Evolutionary conservation across 257 asterid species (phyloP), one percentile per base, ranked within the genome.

Genomic region (Plectranthus barbatus): DNA sequence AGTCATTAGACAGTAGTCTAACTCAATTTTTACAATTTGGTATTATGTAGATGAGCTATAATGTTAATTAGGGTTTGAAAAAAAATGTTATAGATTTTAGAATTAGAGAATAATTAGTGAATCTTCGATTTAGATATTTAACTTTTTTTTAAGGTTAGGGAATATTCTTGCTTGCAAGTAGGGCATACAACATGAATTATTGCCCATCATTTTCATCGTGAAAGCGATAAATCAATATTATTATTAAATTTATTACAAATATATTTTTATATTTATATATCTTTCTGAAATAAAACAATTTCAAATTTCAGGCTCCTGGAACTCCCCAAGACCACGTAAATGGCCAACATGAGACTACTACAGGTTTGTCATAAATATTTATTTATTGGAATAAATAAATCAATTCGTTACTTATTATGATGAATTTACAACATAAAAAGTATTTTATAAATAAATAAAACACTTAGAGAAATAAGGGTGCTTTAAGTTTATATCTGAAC

Each of bases 261-360:
- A 17, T 47, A 47, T 0, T 47, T 47, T 39, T 8, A 0, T 3
- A 39, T 9, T 24, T n/a, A 17, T 44, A 5, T 5, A 12, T 13
- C 6, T n/a, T 44, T 44, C 15, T 44, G 36, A 44, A 33, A 53
- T 9, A 33, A 56, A 1, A 12, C 15, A 1, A 8, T 8, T 24
- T 41, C 18, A 12, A 31, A 14, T 33, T 75, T 60, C 57, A 84
- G 93, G 87, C 79, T 60, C 82, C 81, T 9, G 84, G 83, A 9
- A 85, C 72, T 45, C 64, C 67, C 56, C 52, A 68, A 10, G 80
- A 69, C 34, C 54, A 29, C 33, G 79, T 70, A 49, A 51, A 67
- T 49, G 23, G 14, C 62, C 73, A 64, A 44, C 72, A 73, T 53
- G 86, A 67, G 47, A 53, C 48, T 65, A 44, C 75, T 62, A 57